Percentiles rank a stretch among this genome's conserved stretches.
Conservation (phyloP, 73 alveolate genomes). For the Tetrahymena elliotti region DNA sequence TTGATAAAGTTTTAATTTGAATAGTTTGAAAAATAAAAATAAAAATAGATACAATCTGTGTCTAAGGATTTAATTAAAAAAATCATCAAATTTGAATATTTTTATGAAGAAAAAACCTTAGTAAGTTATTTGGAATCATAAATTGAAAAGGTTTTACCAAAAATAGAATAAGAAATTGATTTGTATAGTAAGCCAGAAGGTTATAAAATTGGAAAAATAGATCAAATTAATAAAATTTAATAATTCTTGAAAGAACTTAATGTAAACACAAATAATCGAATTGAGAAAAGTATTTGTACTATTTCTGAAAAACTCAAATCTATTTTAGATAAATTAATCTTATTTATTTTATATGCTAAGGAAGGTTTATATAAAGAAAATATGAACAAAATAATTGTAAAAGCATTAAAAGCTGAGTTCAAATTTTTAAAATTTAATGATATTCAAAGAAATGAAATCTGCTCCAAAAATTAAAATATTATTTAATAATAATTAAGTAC, state of each 20-base stretch:
- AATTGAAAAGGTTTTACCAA: too few species aligned
- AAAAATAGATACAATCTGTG: neutral
- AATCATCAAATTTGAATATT: neutral
- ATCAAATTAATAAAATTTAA: too few species aligned
- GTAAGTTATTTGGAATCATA: neutral
- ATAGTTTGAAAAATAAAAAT: too few species aligned
- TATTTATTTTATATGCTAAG: neutral
- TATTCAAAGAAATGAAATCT: neutral
- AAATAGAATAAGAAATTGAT: neutral
- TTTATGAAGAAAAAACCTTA: too few species aligned
- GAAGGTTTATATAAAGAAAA: neutral
- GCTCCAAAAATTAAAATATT: neutral
- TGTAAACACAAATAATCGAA: too few species aligned
- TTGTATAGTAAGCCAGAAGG: neutral
- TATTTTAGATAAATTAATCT: neutral
- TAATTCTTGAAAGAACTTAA: too few species aligned
- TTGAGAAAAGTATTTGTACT: too few species aligned
- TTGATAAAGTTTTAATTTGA: neutral
- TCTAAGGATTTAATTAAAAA: neutral
- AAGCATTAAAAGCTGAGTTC: neutral
- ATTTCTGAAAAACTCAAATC: too few species aligned
- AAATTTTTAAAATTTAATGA: too few species aligned
- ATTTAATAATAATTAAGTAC: too few species aligned
- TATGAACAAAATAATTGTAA: too few species aligned
- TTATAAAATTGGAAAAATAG: neutral